Conservation (phyloP, 768 basidiomycete species). For the Psilocybe cubensis region DNA sequence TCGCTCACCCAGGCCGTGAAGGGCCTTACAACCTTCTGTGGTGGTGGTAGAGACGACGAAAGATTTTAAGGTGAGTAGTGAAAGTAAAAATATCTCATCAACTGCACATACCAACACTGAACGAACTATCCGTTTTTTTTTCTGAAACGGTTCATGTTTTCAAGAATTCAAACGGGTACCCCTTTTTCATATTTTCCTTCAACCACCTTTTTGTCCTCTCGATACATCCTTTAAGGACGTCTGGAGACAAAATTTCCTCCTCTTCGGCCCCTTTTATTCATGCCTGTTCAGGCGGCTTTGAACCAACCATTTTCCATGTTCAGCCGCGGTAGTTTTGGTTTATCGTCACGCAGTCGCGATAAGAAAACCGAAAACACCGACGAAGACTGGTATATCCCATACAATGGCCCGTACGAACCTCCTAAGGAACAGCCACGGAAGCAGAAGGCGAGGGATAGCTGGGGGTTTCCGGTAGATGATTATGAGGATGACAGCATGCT, state of each 20-base stretch:
- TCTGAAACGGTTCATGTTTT: constrained; percentile 5
- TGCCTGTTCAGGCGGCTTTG: constrained; percentile 6
- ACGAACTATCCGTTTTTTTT: not conserved
- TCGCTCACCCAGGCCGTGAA: not conserved
- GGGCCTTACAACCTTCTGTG: not conserved
- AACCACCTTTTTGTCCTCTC: not conserved
- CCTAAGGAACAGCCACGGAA: constrained; percentile 32
- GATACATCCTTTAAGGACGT: not conserved
- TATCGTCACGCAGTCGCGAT: constrained; percentile 14
- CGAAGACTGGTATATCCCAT: constrained; percentile 66
- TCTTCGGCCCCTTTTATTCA: not conserved
- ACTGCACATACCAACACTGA: not conserved
- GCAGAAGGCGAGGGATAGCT: constrained; percentile 41
- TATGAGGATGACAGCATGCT: constrained; percentile 34
- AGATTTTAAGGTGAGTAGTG: not conserved
- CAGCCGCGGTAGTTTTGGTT: constrained; percentile 15
- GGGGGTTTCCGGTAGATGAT: constrained; percentile 41
- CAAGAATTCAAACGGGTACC: not conserved
- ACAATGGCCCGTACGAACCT: constrained; percentile 65
- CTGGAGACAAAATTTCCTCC: not conserved
- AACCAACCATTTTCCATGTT: constrained; percentile 9
- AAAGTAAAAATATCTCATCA: not conserved
- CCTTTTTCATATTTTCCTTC: constrained; percentile 7
- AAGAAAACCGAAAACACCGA: constrained; percentile 26
- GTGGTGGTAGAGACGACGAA: not conserved